phyloP scores from a whole-genome alignment of 2,329 filamentous ascomycete species.

The Trichophyton benhamiae region DNA sequence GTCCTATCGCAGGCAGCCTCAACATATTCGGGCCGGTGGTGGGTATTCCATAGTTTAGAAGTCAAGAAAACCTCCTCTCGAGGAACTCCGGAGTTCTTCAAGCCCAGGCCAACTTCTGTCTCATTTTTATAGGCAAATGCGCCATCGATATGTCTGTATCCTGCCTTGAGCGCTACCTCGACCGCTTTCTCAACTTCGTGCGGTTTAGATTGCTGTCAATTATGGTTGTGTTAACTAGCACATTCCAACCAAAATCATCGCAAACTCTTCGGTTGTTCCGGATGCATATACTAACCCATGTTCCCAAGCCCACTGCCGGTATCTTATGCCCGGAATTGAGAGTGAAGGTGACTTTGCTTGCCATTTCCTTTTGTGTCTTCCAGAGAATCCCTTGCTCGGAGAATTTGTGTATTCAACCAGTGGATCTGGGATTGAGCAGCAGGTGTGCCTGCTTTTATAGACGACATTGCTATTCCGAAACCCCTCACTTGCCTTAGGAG shows the following conservation, averaged over 20 bases:
- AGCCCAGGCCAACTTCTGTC: conserved; percentile 65
- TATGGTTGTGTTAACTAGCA: conserved; percentile 25
- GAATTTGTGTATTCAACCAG: neutral
- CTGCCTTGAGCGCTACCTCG: conserved; percentile 21
- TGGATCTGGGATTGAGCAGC: neutral
- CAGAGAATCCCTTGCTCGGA: neutral
- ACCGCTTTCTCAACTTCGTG: conserved; percentile 50
- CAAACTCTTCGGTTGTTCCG: neutral
- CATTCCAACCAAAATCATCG: neutral
- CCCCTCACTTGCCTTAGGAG: neutral
- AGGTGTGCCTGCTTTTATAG: neutral
- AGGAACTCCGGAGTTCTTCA: conserved; percentile 63
- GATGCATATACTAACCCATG: conserved; percentile 24
- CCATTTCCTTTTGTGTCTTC: neutral
- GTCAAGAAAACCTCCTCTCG: conserved; percentile 72
- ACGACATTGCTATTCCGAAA: neutral
- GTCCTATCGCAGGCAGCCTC: conserved; percentile 61
- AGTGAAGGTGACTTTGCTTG: conserved; percentile 34
- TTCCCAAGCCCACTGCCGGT: conserved; percentile 49
- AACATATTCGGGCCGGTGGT: conserved; percentile 48
- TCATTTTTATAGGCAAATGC: conserved; percentile 46
- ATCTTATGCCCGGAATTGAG: conserved; percentile 54
- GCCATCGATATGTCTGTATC: conserved; percentile 22
- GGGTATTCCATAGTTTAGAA: conserved; percentile 76
- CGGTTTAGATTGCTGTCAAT: conserved; percentile 52